Evolutionary conservation across 768 basidiomycete species (phyloP).

Genomic region (Mycena galericulata): DNA sequence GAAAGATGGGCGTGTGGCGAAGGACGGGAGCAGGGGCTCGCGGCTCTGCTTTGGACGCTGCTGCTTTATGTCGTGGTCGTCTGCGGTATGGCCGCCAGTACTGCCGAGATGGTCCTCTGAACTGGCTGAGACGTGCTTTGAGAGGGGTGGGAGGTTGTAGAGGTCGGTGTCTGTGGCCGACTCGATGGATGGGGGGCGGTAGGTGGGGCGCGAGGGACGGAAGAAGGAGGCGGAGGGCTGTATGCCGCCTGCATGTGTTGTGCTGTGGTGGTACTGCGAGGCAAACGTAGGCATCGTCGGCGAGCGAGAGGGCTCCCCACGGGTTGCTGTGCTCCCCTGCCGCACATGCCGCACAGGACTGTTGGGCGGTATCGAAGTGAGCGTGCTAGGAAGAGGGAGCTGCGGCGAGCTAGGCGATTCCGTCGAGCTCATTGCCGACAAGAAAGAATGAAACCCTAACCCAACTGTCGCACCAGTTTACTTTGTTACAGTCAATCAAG

Average conservation of each 20-base stretch:
- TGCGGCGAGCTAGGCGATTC: conserved; percentile 30
- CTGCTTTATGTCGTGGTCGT: conserved; percentile 38
- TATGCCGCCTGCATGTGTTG: conserved; percentile 80
- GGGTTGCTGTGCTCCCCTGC: conserved; percentile 15
- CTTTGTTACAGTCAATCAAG: no score
- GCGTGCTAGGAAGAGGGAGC: conserved; percentile 50
- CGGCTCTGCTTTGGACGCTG: conserved; percentile 72
- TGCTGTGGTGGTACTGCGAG: conserved; percentile 35
- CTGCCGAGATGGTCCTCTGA: conserved; percentile 54
- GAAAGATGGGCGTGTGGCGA: conserved; percentile 45
- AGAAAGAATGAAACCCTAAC: no score
- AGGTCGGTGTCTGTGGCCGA: conserved; percentile 51
- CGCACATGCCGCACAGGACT: conserved; percentile 11
- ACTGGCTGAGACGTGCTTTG: conserved; percentile 52
- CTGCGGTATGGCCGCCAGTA: conserved; percentile 41
- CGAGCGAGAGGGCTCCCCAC: conserved; percentile 15
- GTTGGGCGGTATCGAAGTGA: conserved; percentile 41
- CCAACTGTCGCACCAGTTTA: no score
- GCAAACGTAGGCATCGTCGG: conserved; percentile 32
- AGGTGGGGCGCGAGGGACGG: conserved; percentile 70
- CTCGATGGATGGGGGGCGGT: conserved; percentile 55
- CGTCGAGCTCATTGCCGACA: no score
- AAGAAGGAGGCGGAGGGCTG: conserved; percentile 87
- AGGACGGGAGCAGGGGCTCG: conserved; percentile 77
- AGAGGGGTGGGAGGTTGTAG: conserved; percentile 55